A percentile compares a stretch with the other conserved stretches of the same genome.
Conservation (phyloP, 257 asterid species). For the Lantana camara region DNA sequence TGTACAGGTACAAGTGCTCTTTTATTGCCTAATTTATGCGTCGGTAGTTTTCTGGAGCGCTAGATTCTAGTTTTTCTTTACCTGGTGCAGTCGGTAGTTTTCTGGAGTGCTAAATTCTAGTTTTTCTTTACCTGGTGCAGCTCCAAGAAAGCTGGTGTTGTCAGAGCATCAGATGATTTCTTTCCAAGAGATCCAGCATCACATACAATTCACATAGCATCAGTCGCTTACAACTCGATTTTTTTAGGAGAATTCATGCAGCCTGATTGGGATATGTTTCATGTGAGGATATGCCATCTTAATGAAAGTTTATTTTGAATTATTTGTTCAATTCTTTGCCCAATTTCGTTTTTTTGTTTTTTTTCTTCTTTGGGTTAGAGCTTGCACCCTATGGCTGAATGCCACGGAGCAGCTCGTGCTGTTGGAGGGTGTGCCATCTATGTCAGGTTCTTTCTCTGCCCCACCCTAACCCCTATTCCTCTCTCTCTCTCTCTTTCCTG, state of each 20-base stretch:
- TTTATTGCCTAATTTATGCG: too few species aligned
- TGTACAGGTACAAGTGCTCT: conserved; percentile 86
- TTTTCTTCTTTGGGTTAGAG: too few species aligned
- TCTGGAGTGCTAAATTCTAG: too few species aligned
- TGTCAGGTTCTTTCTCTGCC: too few species aligned
- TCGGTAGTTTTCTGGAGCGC: conserved; percentile 84
- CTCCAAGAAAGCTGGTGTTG: conserved; percentile 69
- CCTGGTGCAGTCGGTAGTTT: too few species aligned
- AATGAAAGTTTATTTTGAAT: neutral
- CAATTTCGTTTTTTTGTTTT: too few species aligned
- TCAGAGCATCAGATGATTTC: conserved; percentile 89
- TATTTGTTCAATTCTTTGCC: too few species aligned
- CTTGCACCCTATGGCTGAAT: conserved; percentile 90
- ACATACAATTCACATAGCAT: conserved; percentile 93
- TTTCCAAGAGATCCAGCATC: conserved; percentile 97
- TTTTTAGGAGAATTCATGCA: conserved; percentile 96
- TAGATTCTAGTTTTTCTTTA: conserved; percentile 6
- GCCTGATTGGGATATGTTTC: conserved; percentile 99
- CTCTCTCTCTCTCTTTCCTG: too few species aligned
- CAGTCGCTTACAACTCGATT: conserved; percentile 89
- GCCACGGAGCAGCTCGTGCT: conserved; percentile 91
- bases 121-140: too few species aligned
- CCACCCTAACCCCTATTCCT: too few species aligned
- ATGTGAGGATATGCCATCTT: conserved; percentile 55
- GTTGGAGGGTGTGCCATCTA: conserved; percentile 94